Conservation (phyloP, 352 stramenopile genomes). For the Phytophthora tubulina region DNA sequence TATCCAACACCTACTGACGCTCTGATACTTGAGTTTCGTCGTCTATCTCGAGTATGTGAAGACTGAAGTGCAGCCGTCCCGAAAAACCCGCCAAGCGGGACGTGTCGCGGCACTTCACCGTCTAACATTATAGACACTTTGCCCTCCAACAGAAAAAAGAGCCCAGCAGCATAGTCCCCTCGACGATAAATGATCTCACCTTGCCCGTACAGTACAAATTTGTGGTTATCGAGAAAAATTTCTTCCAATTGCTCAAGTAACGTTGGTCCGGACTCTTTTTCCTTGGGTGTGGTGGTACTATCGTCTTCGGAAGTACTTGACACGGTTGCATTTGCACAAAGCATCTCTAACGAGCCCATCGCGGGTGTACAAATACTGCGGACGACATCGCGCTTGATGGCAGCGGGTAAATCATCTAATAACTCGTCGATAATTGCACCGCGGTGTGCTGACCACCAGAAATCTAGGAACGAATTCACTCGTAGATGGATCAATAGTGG, state of each 20-base stretch:
- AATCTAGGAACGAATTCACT: conserved; percentile 76
- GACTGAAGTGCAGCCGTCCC: conserved; percentile 49
- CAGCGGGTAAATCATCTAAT: conserved; percentile 58
- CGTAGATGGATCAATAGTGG: conserved; percentile 60
- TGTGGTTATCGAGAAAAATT: conserved; percentile 61
- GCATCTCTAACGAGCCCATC: conserved; percentile 52
- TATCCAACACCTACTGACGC: conserved; percentile 36
- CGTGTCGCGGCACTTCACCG: conserved; percentile 35
- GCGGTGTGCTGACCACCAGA: conserved; percentile 74
- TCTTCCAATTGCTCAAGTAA: conserved; percentile 51
- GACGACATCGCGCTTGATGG: conserved; percentile 68
- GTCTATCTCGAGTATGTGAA: neutral
- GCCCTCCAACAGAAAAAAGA: conserved; percentile 68
- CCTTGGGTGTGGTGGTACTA: neutral
- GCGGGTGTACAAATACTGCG: conserved; percentile 64
- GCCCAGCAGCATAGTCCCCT: conserved; percentile 55
- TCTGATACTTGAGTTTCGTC: conserved; percentile 19
- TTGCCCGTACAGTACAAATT: conserved; percentile 71
- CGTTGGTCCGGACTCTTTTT: conserved; percentile 6
- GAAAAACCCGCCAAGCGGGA: conserved; percentile 61
- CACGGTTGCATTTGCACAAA: conserved; percentile 31
- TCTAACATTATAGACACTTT: conserved; percentile 44
- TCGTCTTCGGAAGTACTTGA: neutral
- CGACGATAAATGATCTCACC: conserved; percentile 68
- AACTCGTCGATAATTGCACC: conserved; percentile 72